A percentile compares a stretch with the other conserved stretches of the same genome.
Evolutionary conservation across 306 rosid genomes (phyloP).

Genomic region (Hylodesmum podocarpum): DNA sequence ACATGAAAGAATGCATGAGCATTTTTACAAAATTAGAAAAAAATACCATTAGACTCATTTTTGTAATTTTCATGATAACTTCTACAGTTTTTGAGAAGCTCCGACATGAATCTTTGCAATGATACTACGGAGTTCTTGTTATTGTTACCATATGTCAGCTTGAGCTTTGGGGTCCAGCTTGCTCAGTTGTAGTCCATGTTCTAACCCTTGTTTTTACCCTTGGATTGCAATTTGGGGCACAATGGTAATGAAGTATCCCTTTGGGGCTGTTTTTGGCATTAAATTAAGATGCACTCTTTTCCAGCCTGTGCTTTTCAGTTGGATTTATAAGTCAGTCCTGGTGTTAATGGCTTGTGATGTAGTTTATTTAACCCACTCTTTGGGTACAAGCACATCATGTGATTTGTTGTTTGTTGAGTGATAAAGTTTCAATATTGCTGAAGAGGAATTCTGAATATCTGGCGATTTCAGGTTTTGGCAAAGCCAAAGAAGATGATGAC

Average conservation of each 20-base stretch:
- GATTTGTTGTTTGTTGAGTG: background rate
- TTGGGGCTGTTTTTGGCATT: background rate
- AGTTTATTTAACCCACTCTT: background rate
- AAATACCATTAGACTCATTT: background rate
- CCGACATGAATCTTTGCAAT: background rate
- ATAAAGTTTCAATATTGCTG: slow-evolving; percentile 15
- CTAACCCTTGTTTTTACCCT: background rate
- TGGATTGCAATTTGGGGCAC: background rate
- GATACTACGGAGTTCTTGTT: background rate
- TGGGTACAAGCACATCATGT: background rate
- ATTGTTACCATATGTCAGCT: background rate
- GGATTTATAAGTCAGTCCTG: background rate
- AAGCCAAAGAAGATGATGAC: slow-evolving; percentile 33
- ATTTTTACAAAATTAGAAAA: background rate
- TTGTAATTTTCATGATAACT: background rate
- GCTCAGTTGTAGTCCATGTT: slow-evolving; percentile 7
- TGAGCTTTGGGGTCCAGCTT: background rate
- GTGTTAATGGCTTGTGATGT: slow-evolving; percentile 1
- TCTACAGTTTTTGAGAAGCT: background rate
- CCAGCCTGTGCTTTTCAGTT: background rate
- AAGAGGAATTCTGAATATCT: slow-evolving; percentile 35
- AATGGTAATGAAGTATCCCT: background rate
- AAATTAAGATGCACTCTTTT: background rate
- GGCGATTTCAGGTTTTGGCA: slow-evolving; percentile 62
- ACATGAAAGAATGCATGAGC: background rate